phyloP scores from a whole-genome alignment of 2,329 filamentous ascomycete species.

The Huntiella moniliformis region DNA sequence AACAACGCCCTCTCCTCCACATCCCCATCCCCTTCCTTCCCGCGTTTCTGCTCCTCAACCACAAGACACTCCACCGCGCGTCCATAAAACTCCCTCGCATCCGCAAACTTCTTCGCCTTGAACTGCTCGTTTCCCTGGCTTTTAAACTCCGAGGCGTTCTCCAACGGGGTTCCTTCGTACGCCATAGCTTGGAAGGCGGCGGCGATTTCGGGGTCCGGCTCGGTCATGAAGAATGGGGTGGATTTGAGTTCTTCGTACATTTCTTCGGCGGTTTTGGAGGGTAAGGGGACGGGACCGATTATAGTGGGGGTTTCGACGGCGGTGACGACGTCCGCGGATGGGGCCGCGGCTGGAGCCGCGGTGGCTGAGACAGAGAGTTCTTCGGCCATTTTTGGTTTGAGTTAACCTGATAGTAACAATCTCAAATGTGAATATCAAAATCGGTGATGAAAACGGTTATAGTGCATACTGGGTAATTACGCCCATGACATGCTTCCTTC shows the following conservation, averaged over 20 bases:
- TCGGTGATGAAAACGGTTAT: not conserved
- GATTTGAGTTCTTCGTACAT: conserved; percentile 38
- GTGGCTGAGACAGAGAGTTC: too few relatives aligned
- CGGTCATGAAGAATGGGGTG: conserved; percentile 87
- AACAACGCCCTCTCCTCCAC: conserved; percentile 43
- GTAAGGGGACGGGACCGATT: conserved; percentile 20
- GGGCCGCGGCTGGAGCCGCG: not conserved
- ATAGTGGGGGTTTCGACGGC: conserved; percentile 23
- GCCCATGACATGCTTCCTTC: too few relatives aligned
- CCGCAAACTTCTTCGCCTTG: conserved; percentile 49
- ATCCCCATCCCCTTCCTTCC: conserved; percentile 32
- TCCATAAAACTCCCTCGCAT: conserved; percentile 80
- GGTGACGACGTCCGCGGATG: conserved; percentile 15
- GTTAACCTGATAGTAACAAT: not conserved
- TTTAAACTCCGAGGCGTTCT: conserved; percentile 71
- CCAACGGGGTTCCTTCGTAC: conserved; percentile 76
- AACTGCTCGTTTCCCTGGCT: conserved; percentile 86
- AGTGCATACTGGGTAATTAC: not conserved
- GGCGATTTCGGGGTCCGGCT: conserved; percentile 65
- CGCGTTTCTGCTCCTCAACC: conserved; percentile 16
- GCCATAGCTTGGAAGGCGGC: conserved; percentile 79
- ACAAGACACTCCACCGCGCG: conserved; percentile 61
- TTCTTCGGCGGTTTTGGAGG: conserved; percentile 33
- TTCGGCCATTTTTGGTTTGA: too few relatives aligned
- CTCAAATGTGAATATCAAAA: not conserved